A percentile compares a stretch with the other conserved stretches of the same genome.
Evolutionary conservation across 1,139 yeast species (phyloP).

Genomic region (Debaryomyces nepalensis): DNA sequence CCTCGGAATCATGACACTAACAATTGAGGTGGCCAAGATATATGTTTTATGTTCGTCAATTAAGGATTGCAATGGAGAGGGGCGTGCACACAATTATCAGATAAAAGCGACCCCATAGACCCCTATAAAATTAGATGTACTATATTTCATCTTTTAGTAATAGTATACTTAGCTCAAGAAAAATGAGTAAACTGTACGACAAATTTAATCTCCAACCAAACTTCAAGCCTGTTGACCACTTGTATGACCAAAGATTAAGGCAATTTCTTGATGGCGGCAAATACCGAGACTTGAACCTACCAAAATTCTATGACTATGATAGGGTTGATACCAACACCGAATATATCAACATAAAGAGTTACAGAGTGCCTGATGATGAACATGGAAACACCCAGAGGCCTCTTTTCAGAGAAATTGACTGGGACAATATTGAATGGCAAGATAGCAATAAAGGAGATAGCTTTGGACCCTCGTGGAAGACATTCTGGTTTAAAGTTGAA

Average conservation of each 20-base stretch:
- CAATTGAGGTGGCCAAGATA: too few species aligned
- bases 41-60: background rate
- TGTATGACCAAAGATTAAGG: conserved; percentile 77
- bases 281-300: conserved; percentile 70
- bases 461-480: conserved; percentile 97
- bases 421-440: conserved; percentile 52
- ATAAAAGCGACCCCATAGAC: conserved; percentile 2
- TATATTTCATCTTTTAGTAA: background rate
- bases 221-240: conserved; percentile 79
- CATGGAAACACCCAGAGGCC: conserved; percentile 66
- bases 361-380: conserved; percentile 62
- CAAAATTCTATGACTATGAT: conserved; percentile 75
- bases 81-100: conserved; percentile 10
- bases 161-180: background rate
- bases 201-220: conserved; percentile 64
- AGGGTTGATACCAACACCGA: conserved; percentile 52
- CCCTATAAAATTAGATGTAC: background rate
- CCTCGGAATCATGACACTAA: too few species aligned
- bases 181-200: conserved; percentile 24
- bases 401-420: conserved; percentile 65
- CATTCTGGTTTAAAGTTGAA: conserved; percentile 86
- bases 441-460: conserved; percentile 68
- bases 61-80: background rate
- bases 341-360: conserved; percentile 55
- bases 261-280: conserved; percentile 84